phyloP scores from a whole-genome alignment of 1,139 yeast species.

The Hanseniaspora sp. region DNA sequence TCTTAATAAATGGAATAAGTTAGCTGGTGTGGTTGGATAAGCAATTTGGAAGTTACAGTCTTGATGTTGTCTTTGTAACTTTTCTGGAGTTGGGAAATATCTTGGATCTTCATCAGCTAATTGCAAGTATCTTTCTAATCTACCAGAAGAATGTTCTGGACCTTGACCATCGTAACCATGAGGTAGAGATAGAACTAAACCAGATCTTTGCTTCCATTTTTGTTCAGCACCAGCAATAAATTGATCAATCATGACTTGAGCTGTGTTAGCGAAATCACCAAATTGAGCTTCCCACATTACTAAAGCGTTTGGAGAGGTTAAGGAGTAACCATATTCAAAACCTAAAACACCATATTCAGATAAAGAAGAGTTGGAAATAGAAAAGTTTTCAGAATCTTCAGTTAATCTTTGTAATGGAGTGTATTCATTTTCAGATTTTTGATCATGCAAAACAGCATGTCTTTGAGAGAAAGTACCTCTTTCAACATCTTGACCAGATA shows the following conservation, averaged over 20 bases:
- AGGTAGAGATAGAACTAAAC: conserved; percentile 87
- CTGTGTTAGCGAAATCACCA: conserved; percentile 99
- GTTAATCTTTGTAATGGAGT: conserved; percentile 74
- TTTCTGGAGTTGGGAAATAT: conserved; percentile 77
- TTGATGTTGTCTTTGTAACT: conserved; percentile 94
- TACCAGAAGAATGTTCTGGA: conserved; percentile 97
- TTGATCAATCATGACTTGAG: conserved; percentile 95
- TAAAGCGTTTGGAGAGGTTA: conserved; percentile 91
- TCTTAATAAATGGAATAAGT: conserved; percentile 90
- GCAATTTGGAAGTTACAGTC: conserved; percentile 97
- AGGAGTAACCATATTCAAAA: conserved; percentile 96
- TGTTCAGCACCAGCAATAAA: conserved; percentile 94
- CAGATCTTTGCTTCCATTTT: conserved; percentile 98
- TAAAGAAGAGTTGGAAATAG: conserved; percentile 87
- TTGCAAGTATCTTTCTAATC: conserved; percentile 94
- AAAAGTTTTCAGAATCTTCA: conserved; percentile 77
- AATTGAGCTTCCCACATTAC: conserved; percentile 99
- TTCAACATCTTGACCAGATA: conserved; percentile 98
- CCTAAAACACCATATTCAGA: conserved; percentile 99
- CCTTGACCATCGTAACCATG: conserved; percentile 99
- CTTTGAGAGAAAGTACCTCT: conserved; percentile 99
- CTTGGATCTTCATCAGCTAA: conserved; percentile 94
- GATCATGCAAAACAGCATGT: conserved; percentile 97
- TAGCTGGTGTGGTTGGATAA: conserved; percentile 96
- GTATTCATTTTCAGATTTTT: conserved; percentile 67